Evolutionary conservation across 768 basidiomycete genomes (phyloP).

Genomic region (Rhizopogon vinicolor): DNA sequence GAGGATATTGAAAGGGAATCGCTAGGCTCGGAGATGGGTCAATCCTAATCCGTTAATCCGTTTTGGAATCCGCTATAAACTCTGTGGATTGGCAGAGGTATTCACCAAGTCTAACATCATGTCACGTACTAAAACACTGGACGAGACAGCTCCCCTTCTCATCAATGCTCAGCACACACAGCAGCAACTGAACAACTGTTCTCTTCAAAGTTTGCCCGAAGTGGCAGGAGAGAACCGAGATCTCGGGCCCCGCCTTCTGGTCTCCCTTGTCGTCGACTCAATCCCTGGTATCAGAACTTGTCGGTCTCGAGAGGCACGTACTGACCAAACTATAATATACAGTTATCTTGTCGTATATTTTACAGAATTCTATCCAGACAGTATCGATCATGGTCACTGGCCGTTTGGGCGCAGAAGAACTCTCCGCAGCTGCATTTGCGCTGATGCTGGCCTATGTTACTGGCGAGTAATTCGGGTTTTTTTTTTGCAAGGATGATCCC

Average conservation of each 20-base stretch:
- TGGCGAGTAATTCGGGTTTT: slow-evolving; percentile 47
- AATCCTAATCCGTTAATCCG: slow-evolving; percentile 9
- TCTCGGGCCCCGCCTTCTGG: slow-evolving; percentile 33
- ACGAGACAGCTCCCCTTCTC: slow-evolving; percentile 29
- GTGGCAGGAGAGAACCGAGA: slow-evolving; percentile 21
- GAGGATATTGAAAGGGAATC: slow-evolving; percentile 7
- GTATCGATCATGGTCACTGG: slow-evolving; percentile 59
- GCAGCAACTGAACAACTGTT: slow-evolving; percentile 5
- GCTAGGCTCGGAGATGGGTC: background rate
- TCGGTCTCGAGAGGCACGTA: background rate
- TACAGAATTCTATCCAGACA: slow-evolving; percentile 75
- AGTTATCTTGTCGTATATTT: slow-evolving; percentile 67
- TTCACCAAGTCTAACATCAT: background rate
- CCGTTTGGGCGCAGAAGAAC: slow-evolving; percentile 61
- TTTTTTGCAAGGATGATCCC: slow-evolving; percentile 40
- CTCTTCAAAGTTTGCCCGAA: slow-evolving; percentile 18
- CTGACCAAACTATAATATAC: slow-evolving; percentile 3
- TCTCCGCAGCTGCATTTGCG: slow-evolving; percentile 69
- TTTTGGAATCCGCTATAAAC: slow-evolving; percentile 14
- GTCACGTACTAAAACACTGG: slow-evolving; percentile 16
- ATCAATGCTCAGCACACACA: slow-evolving; percentile 1
- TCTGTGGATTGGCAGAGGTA: background rate
- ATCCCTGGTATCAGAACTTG: slow-evolving; percentile 42
- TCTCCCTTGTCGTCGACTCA: slow-evolving; percentile 50
- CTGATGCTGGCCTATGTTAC: slow-evolving; percentile 78